These are phyloP conservation scores for Hanseniaspora valbyensis DNA, from an alignment of 805 yeast genomes.

Conservation along the genomic window DNA sequence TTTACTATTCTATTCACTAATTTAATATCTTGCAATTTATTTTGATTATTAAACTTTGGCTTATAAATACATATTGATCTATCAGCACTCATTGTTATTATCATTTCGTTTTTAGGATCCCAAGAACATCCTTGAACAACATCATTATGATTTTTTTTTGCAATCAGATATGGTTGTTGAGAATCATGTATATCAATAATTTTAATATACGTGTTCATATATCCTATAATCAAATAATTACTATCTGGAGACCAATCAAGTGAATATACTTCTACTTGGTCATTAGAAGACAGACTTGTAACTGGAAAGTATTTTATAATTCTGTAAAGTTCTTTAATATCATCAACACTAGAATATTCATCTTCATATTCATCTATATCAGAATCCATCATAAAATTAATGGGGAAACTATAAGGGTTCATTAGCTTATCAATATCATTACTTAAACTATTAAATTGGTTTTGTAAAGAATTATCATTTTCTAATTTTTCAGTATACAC, in stretches of 20 bases:
- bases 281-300: constrained; percentile 36
- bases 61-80: constrained; percentile 63
- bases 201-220: constrained; percentile 26
- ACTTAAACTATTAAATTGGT: not conserved
- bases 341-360: constrained; percentile 31
- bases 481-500: constrained; percentile 35
- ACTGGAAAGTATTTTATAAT: constrained; percentile 37
- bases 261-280: constrained; percentile 62
- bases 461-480: constrained; percentile 6
- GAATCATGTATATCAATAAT: not conserved
- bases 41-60: constrained; percentile 18
- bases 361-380: constrained; percentile 29
- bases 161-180: constrained; percentile 4
- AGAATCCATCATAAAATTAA: constrained; percentile 10
- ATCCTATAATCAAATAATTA: constrained; percentile 66
- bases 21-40: constrained; percentile 20
- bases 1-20: constrained; percentile 37
- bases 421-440: constrained; percentile 2
- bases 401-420: constrained; percentile 9
- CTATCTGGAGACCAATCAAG: constrained; percentile 87
- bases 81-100: constrained; percentile 87
- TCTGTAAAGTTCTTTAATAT: constrained; percentile 63
- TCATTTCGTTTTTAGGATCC: constrained; percentile 74
- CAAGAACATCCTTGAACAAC: constrained; percentile 93
- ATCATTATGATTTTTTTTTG: constrained; percentile 53